phyloP scores from a whole-genome alignment of 495 filamentous ascomycete species.

The Talaromyces wortmannii region DNA sequence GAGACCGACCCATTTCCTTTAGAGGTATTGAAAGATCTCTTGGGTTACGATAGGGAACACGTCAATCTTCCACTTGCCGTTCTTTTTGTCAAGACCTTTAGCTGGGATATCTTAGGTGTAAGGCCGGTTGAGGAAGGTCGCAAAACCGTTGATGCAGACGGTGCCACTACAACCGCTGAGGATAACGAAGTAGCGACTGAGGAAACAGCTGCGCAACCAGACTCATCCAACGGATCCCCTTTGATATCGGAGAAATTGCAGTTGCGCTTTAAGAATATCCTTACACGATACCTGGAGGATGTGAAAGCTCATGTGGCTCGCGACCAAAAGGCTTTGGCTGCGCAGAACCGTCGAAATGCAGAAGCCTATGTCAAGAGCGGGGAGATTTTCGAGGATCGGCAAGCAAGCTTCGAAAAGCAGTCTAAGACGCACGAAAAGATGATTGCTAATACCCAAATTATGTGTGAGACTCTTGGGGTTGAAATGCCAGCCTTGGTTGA shows the following conservation, averaged over 20 bases:
- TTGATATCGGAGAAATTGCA: conserved; percentile 71
- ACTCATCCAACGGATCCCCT: conserved; percentile 55
- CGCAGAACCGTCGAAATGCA: conserved; percentile 86
- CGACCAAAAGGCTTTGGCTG: conserved; percentile 78
- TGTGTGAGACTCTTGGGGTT: conserved; percentile 80
- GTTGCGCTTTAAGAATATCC: conserved; percentile 78
- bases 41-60: conserved; percentile 90
- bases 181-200: conserved; percentile 36
- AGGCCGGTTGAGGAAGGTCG: conserved; percentile 65
- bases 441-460: conserved; percentile 79
- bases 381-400: conserved; percentile 96
- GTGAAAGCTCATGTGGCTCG: conserved; percentile 82
- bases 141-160: conserved; percentile 81
- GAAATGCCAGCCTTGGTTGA: conserved; percentile 94
- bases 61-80: conserved; percentile 85
- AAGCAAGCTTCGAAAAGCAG: conserved; percentile 90
- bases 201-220: conserved; percentile 15
- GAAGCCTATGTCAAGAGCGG: conserved; percentile 98
- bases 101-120: conserved; percentile 89
- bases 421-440: conserved; percentile 88
- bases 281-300: conserved; percentile 88
- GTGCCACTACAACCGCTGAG: conserved; percentile 51
- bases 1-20: conserved; percentile 81
- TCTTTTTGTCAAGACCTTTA: conserved; percentile 90
- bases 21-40: conserved; percentile 91